A percentile compares a stretch with the other conserved stretches of the same genome.
phyloP scores from a whole-genome alignment of 257 asterid species.

The Fraxinus americana region DNA sequence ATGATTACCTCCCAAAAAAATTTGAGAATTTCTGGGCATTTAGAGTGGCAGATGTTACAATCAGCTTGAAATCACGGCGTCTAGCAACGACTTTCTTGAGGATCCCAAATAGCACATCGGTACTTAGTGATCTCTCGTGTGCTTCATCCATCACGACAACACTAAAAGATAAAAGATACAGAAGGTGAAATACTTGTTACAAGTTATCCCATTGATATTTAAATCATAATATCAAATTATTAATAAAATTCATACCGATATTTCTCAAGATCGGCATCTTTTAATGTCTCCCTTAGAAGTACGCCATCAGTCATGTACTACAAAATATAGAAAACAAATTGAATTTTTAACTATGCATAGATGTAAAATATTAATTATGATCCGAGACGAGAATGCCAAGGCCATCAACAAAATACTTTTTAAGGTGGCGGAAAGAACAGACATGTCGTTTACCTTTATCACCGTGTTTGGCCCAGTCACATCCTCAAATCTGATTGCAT shows the following conservation, averaged over 20 bases:
- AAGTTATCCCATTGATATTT: slow-evolving; percentile 8
- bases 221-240: not conserved
- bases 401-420: slow-evolving; percentile 14
- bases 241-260: slow-evolving; percentile 61
- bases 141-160: slow-evolving; percentile 98
- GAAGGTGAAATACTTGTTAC: not conserved
- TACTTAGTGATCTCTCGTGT: slow-evolving; percentile 88
- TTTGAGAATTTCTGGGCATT: slow-evolving; percentile 87
- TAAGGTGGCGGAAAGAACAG: not conserved
- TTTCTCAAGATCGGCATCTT: slow-evolving; percentile 92
- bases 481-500: slow-evolving; percentile 96
- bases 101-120: slow-evolving; percentile 93
- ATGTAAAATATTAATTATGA: not conserved
- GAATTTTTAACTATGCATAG: slow-evolving; percentile 1
- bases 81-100: slow-evolving; percentile 92
- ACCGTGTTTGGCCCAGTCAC: slow-evolving; percentile 91
- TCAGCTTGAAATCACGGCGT: slow-evolving; percentile 96
- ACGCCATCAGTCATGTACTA: slow-evolving; percentile 99
- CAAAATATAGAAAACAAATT: slow-evolving; percentile 20
- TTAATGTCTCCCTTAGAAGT: slow-evolving; percentile 89
- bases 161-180: slow-evolving; percentile 41
- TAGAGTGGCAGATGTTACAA: slow-evolving; percentile 95
- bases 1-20: slow-evolving; percentile 83
- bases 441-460: slow-evolving; percentile 60
- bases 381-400: not conserved